A percentile compares a stretch with the other conserved stretches of the same genome.
Conservation (phyloP, 2,329 filamentous ascomycete genomes). For the Sporothrix brasiliensis region DNA sequence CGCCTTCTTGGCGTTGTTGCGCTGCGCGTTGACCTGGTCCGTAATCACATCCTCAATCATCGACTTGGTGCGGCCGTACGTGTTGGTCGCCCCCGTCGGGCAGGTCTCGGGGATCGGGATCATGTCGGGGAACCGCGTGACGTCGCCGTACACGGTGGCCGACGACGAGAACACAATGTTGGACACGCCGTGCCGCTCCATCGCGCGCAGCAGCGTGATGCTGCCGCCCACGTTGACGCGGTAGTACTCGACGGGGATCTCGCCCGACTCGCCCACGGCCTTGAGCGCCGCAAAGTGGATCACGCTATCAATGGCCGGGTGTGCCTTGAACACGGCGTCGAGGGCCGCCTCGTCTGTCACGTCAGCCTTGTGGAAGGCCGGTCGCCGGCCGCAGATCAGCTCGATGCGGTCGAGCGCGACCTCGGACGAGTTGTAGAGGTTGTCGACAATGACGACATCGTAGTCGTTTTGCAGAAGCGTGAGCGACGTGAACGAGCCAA, state of each 20-base stretch:
- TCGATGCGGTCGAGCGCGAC: constrained; percentile 95
- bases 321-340: constrained; percentile 82
- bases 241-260: constrained; percentile 97
- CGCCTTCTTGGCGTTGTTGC: constrained; percentile 77
- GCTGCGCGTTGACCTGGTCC: constrained; percentile 85
- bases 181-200: constrained; percentile 86
- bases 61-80: constrained; percentile 95
- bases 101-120: constrained; percentile 98
- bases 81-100: constrained; percentile 94
- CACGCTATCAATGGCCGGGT: constrained; percentile 94
- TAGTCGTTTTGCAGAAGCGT: constrained; percentile 92
- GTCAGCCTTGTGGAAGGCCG: constrained; percentile 82
- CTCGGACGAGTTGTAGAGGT: constrained; percentile 92
- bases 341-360: constrained; percentile 82
- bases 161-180: constrained; percentile 99
- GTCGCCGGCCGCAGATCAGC: constrained; percentile 85
- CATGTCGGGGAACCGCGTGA: constrained; percentile 94
- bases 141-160: constrained; percentile 97
- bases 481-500: constrained; percentile 94
- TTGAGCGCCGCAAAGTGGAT: constrained; percentile 99
- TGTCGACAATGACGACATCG: constrained; percentile 95
- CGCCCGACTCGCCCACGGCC: constrained; percentile 93
- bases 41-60: constrained; percentile 90
- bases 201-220: constrained; percentile 80
- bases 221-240: constrained; percentile 94